phyloP scores from a whole-genome alignment of 805 yeast genomes.

The Wickerhamomyces hampshirensis region DNA sequence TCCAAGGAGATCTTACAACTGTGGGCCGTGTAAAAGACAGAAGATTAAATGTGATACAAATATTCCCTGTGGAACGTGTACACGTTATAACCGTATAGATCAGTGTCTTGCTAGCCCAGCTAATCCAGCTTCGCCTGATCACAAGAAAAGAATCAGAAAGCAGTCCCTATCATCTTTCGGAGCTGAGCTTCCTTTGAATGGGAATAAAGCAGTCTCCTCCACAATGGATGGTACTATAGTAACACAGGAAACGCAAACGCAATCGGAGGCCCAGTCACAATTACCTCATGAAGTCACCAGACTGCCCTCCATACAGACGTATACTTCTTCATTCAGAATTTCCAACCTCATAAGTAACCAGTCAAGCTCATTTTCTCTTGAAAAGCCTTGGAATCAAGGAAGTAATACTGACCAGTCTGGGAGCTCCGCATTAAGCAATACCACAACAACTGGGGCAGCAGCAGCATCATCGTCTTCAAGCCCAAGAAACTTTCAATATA shows the following conservation, averaged over 20 bases:
- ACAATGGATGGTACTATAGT: no score
- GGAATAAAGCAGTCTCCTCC: background rate
- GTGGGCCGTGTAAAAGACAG: conserved; percentile 51
- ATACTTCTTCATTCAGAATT: background rate
- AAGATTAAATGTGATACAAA: conserved; percentile 49
- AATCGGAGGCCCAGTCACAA: background rate
- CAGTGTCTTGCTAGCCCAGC: conserved; percentile 39
- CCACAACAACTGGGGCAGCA: no score
- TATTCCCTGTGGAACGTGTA: conserved; percentile 44
- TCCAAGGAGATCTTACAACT: conserved; percentile 46
- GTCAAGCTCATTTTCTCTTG: no score
- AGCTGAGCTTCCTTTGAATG: background rate
- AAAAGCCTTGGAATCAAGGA: no score
- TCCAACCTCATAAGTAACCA: no score
- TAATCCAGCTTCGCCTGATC: conserved; percentile 38
- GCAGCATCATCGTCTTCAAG: no score
- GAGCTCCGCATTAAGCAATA: no score
- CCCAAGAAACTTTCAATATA: background rate
- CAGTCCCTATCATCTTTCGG: conserved; percentile 14
- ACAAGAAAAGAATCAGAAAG: conserved; percentile 22
- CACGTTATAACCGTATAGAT: conserved; percentile 31
- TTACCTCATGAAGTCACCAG: background rate
- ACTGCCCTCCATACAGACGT: background rate
- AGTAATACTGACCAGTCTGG: no score
- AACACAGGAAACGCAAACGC: background rate